Evolutionary conservation across 257 asterid genomes (phyloP).

Genomic region (Lycium barbarum): DNA sequence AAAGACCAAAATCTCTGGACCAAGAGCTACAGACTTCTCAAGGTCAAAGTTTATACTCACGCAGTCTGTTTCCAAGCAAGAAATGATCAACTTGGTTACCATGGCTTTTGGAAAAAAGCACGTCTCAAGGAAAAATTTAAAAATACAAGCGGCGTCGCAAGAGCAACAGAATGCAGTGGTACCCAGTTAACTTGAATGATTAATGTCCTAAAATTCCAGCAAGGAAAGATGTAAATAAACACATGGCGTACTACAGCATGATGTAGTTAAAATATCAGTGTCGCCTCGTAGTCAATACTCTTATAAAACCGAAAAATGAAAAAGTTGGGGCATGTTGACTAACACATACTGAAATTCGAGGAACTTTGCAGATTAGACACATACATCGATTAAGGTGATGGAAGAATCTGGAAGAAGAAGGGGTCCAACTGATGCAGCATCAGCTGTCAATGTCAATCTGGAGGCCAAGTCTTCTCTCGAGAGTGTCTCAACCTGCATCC

Average conservation of each 20-base stretch:
- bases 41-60: neutral
- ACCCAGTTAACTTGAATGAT: neutral
- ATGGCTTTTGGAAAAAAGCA: neutral
- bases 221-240: neutral
- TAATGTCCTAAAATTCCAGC: neutral
- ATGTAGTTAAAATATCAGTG: neutral
- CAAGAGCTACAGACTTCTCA: neutral
- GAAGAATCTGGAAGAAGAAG: conserved; percentile 85
- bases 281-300: neutral
- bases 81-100: neutral
- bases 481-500: conserved; percentile 83
- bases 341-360: conserved; percentile 7
- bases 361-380: conserved; percentile 26
- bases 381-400: conserved; percentile 91
- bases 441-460: conserved; percentile 83
- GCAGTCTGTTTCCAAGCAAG: neutral
- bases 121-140: neutral
- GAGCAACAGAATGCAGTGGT: conserved; percentile 9
- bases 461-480: conserved; percentile 92
- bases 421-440: conserved; percentile 80
- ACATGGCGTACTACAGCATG: neutral
- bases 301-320: neutral
- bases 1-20: neutral
- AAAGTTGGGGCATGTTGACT: neutral
- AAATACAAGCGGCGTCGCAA: neutral